Evolutionary conservation across 208 protist genomes (phyloP).

Genomic region (Leishmania lainsoni): DNA sequence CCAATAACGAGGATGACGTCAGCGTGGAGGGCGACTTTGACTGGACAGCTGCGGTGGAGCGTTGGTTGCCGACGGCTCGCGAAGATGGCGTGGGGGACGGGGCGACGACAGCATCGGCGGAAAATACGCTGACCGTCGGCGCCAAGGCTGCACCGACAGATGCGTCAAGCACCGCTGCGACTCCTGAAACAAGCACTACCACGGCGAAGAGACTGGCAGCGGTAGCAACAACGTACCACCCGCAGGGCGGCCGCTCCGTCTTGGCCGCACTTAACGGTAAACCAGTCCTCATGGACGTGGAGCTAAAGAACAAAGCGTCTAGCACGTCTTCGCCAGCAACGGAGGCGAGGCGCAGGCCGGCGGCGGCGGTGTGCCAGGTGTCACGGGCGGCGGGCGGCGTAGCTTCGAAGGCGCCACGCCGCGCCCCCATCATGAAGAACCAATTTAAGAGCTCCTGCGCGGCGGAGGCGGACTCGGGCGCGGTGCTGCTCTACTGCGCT

Average conservation of each 20-base stretch:
- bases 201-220: background rate
- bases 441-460: slow-evolving; percentile 61
- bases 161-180: background rate
- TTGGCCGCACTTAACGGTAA: slow-evolving; percentile 20
- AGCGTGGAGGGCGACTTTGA: slow-evolving; percentile 22
- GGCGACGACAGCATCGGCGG: background rate
- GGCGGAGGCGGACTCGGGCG: slow-evolving; percentile 33
- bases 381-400: slow-evolving; percentile 10
- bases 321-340: background rate
- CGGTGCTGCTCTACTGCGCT: slow-evolving; percentile 48
- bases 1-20: slow-evolving; percentile 20
- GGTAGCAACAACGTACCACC: background rate
- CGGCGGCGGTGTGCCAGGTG: slow-evolving; percentile 19
- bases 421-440: slow-evolving; percentile 47
- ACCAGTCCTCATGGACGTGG: slow-evolving; percentile 17
- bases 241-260: slow-evolving; percentile 5
- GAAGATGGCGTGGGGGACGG: slow-evolving; percentile 5
- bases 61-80: slow-evolving; percentile 32
- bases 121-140: background rate
- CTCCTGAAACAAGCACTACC: background rate
- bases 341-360: slow-evolving; percentile 4
- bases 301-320: background rate
- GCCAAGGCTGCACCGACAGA: background rate
- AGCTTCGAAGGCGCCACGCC: slow-evolving; percentile 9
- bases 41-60: slow-evolving; percentile 42